A percentile compares a stretch with the other conserved stretches of the same genome.
phyloP scores from a whole-genome alignment of 306 rosid species.

The Fagus sylvatica region DNA sequence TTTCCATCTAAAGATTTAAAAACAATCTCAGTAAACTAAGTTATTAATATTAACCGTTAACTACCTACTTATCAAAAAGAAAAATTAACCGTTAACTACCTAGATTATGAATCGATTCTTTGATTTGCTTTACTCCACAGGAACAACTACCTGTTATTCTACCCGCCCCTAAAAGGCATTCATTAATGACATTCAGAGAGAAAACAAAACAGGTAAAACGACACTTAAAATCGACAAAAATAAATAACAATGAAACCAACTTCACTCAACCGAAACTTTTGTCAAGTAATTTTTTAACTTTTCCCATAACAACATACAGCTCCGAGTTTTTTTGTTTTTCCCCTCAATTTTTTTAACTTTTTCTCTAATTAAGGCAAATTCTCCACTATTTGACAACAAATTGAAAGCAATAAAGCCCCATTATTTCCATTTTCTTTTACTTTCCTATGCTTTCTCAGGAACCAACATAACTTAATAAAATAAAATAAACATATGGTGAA shows the following conservation, averaged over 20 bases:
- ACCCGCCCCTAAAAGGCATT: neutral
- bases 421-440: neutral
- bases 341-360: neutral
- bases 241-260: neutral
- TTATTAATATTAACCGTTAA: neutral
- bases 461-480: neutral
- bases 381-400: constrained; percentile 1
- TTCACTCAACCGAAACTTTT: neutral
- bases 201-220: neutral
- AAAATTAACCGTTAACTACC: neutral
- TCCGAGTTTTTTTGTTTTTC: neutral
- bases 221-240: neutral
- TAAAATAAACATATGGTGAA: neutral
- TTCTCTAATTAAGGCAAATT: neutral
- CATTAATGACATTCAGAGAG: neutral
- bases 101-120: neutral
- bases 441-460: neutral
- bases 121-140: neutral
- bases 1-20: neutral
- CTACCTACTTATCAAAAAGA: too few relatives aligned
- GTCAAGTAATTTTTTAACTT: too few relatives aligned
- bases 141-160: neutral
- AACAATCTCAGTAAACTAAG: neutral
- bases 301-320: neutral
- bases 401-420: neutral